Base-by-base conservation (phyloP, 371 early-diverging fungal genomes). In the Dinochytrium kinnereticum region DNA sequence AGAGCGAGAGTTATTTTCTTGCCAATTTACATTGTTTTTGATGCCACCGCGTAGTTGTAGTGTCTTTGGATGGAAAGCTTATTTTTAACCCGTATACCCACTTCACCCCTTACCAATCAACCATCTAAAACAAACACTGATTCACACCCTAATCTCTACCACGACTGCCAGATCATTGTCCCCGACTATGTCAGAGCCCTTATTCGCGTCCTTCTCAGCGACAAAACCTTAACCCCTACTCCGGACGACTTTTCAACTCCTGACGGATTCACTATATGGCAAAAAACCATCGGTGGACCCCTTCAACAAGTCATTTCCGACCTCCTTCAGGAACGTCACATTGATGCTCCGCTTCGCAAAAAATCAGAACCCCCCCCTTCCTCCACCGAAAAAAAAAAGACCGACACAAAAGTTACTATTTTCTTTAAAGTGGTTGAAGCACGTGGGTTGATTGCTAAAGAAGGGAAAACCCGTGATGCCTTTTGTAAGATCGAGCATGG, bases 401-500 rank as follows among this genome's bases (percentile, higher is more conserved):
- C 57, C 57, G 64, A 64, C 13, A 64, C 64, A 2, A 26, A 19
- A 17, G 64, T 64, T 7, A 24, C 38, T n/a, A 64, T 76, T 17
- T 76, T 76, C 69, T 64, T 83, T 57, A 82, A 82, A 51, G 76
- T 83, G 50, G 74, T 83, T 53, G 65, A 72, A 38, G 83, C 83
- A 0, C 61, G 55, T 24, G 82, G 73, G 24, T 51, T 83, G n/a
- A 44, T 74, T 36, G 74, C 76, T 33, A 83, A 83, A 55, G 82
- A 84, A 34, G 73, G 72, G 1, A 72, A 75, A 65, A 30, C 72
- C 19, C 69, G 83, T 28, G 79, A 80, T n/a, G 55, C 71, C 24
- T 82, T 80, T 68, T 82, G 82, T 59, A 51, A 69, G 36, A 83
- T 83, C 57, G 82, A 83, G 40, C 70, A 68, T 64, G 83, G 82